phyloP scores from a whole-genome alignment of 371 early-diverging fungal species.

The Circinella minor region DNA sequence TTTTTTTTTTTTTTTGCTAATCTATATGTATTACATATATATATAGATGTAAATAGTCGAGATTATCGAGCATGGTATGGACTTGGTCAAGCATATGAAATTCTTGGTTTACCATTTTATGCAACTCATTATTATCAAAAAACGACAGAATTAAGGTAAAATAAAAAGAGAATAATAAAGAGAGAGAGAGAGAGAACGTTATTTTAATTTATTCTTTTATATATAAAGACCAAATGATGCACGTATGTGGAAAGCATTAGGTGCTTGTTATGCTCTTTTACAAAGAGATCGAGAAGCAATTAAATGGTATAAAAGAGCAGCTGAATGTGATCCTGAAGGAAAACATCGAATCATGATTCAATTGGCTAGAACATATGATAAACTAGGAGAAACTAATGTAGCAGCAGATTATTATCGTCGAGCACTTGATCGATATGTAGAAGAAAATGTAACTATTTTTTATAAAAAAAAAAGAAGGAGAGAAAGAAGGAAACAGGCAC shows the following conservation, averaged over 20 bases:
- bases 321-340: slow-evolving; percentile 58
- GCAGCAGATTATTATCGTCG: slow-evolving; percentile 67
- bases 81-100: slow-evolving; percentile 90
- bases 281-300: slow-evolving; percentile 60
- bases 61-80: slow-evolving; percentile 97
- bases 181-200: too few species aligned
- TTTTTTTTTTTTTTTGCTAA: slow-evolving; percentile 20
- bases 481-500: too few species aligned
- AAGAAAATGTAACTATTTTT: slow-evolving; percentile 36
- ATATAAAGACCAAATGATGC: slow-evolving; percentile 70
- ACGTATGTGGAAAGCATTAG: slow-evolving; percentile 82
- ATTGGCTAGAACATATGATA: slow-evolving; percentile 63
- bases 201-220: too few species aligned
- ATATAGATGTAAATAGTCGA: slow-evolving; percentile 70
- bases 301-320: slow-evolving; percentile 71
- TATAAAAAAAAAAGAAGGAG: neutral
- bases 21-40: neutral
- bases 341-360: slow-evolving; percentile 49
- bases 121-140: slow-evolving; percentile 85
- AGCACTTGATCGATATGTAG: slow-evolving; percentile 48
- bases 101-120: slow-evolving; percentile 80
- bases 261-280: slow-evolving; percentile 68
- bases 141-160: slow-evolving; percentile 70
- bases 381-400: slow-evolving; percentile 47
- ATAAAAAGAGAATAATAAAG: too few species aligned